Evolutionary conservation across 768 basidiomycete species (phyloP).

Genomic region (Mycena haematopus): DNA sequence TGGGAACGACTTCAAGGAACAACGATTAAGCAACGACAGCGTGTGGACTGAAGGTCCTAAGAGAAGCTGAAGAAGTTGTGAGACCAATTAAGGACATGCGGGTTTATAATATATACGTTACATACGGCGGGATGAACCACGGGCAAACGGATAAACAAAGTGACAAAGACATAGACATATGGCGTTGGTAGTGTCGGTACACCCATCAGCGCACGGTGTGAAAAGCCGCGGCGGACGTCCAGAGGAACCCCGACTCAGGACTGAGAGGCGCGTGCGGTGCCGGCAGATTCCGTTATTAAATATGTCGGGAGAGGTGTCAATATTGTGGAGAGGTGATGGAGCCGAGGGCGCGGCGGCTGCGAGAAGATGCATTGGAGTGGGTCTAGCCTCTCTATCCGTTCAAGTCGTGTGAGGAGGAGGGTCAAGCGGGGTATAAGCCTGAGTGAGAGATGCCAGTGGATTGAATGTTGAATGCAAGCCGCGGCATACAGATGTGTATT

Average conservation of each 20-base stretch:
- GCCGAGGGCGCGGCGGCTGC: not conserved
- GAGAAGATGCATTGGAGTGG: not conserved
- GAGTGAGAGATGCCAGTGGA: not conserved
- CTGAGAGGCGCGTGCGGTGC: not conserved
- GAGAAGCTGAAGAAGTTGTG: not conserved
- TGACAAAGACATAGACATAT: not conserved
- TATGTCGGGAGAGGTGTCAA: not conserved
- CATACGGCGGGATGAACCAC: too few relatives aligned
- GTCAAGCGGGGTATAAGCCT: not conserved
- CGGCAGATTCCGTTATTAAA: not conserved
- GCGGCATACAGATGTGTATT: too few relatives aligned
- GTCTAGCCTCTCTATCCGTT: not conserved
- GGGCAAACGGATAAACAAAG: too few relatives aligned
- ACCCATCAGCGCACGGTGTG: not conserved
- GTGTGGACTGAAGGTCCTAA: too few relatives aligned
- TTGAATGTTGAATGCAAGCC: too few relatives aligned
- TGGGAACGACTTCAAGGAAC: not conserved
- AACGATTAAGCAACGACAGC: not conserved
- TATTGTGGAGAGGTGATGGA: not conserved
- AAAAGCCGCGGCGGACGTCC: slow-evolving; percentile 8
- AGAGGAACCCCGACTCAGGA: slow-evolving; percentile 11
- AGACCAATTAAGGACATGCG: not conserved
- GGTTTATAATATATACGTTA: not conserved
- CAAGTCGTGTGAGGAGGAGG: not conserved
- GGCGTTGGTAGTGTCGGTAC: not conserved